A percentile compares a stretch with the other conserved stretches of the same genome.
Evolutionary conservation across 129 eudicot genomes (phyloP).

Genomic region (Glebionis coronaria): DNA sequence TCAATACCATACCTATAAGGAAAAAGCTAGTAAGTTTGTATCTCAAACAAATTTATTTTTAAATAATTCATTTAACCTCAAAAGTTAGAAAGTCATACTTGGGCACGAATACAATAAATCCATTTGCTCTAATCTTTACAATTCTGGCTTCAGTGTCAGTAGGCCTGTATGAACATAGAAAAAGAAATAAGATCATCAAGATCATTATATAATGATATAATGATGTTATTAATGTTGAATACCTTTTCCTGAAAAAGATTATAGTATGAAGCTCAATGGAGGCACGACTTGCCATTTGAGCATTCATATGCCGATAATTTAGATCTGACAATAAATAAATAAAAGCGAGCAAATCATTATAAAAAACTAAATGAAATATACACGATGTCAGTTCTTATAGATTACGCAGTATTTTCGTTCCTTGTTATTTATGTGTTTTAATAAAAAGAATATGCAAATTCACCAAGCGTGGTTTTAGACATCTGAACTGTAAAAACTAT

Average conservation of each 20-base stretch:
- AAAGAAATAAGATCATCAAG: background rate
- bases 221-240: constrained; percentile 6
- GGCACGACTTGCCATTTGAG: constrained; percentile 98
- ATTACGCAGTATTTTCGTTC: too few relatives aligned
- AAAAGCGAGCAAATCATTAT: background rate
- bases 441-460: background rate
- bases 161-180: constrained; percentile 64
- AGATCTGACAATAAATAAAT: constrained; percentile 50
- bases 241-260: constrained; percentile 84
- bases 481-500: background rate
- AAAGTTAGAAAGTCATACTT: constrained; percentile 53
- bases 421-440: background rate
- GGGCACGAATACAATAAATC: constrained; percentile 96
- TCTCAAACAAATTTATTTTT: background rate
- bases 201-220: background rate
- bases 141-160: constrained; percentile 91
- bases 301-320: constrained; percentile 93
- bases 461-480: constrained; percentile 2
- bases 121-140: constrained; percentile 85
- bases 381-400: too few relatives aligned
- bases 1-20: constrained; percentile 85
- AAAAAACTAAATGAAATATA: background rate
- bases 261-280: constrained; percentile 97
- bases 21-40: background rate
- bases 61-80: background rate